These are phyloP conservation scores for Septoria linicola DNA, from an alignment of 2,329 filamentous ascomycete species.

Conservation along the genomic window DNA sequence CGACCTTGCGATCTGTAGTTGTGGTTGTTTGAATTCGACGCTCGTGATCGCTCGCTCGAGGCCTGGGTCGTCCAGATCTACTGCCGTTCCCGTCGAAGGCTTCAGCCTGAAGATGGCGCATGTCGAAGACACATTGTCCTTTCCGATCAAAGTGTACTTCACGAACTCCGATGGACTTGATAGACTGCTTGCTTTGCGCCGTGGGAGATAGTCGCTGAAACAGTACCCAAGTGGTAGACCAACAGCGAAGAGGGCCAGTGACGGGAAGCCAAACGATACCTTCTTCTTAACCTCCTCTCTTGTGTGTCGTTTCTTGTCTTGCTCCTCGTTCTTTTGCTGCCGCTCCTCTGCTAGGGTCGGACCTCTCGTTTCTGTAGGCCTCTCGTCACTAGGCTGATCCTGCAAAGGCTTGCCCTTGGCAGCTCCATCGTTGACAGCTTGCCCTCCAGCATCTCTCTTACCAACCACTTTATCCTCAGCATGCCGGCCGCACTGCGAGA, in stretches of 20 bases:
- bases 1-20: constrained; percentile 84
- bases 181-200: constrained; percentile 4
- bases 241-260: constrained; percentile 26
- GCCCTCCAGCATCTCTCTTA: neutral
- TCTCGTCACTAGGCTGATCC: neutral
- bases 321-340: constrained; percentile 4
- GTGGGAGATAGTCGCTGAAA: constrained; percentile 15
- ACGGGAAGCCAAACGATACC: constrained; percentile 19
- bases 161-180: constrained; percentile 28
- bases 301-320: constrained; percentile 10
- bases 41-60: constrained; percentile 69
- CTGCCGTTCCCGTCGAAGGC: constrained; percentile 35
- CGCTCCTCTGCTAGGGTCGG: neutral
- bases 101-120: constrained; percentile 67
- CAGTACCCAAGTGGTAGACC: constrained; percentile 28
- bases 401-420: no score
- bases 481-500: constrained; percentile 10
- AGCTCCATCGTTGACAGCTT: constrained; percentile 2
- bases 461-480: constrained; percentile 4
- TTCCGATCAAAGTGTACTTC: constrained; percentile 60
- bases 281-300: constrained; percentile 5
- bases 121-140: constrained; percentile 63
- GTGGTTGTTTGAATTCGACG: constrained; percentile 90
- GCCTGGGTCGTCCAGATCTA: constrained; percentile 25
- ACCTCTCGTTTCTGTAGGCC: neutral